Percentiles rank a stretch among this genome's conserved stretches.
phyloP scores from a whole-genome alignment of 768 basidiomycete species.

The Xerocomellus chrysenteron region DNA sequence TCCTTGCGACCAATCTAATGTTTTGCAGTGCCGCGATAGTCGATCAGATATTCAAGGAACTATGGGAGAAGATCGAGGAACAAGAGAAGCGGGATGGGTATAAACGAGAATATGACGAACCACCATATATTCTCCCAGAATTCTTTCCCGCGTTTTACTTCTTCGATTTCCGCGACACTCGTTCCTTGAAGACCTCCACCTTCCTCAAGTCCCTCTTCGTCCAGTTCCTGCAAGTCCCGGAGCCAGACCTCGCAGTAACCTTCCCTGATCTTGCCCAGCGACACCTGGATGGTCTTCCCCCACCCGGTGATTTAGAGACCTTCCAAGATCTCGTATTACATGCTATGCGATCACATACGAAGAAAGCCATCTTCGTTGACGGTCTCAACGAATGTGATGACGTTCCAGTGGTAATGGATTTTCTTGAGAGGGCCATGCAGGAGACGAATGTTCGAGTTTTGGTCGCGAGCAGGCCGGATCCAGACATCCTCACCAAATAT shows the following conservation, averaged over 20 bases:
- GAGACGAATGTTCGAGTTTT: constrained; percentile 26
- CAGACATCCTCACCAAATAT: constrained; percentile 18
- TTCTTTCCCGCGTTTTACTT: constrained; percentile 29
- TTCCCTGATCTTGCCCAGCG: constrained; percentile 23
- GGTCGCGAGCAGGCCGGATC: constrained; percentile 24
- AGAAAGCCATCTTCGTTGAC: constrained; percentile 23
- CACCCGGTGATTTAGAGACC: constrained; percentile 12
- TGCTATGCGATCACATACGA: constrained; percentile 24
- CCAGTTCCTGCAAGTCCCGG: constrained; percentile 27
- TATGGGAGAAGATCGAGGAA: constrained; percentile 22
- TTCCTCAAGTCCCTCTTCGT: constrained; percentile 26
- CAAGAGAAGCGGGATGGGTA: constrained; percentile 17
- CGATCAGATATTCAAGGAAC: constrained; percentile 22
- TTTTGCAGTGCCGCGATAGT: constrained; percentile 22
- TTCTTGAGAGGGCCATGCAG: constrained; percentile 23
- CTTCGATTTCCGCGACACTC: constrained; percentile 29
- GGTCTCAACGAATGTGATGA: constrained; percentile 30
- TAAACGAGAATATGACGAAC: constrained; percentile 17
- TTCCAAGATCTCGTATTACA: constrained; percentile 20
- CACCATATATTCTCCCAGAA: constrained; percentile 19
- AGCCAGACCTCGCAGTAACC: constrained; percentile 16
- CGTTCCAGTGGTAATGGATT: constrained; percentile 14
- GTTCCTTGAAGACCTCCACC: constrained; percentile 13
- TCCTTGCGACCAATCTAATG: constrained; percentile 1
- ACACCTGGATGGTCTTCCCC: constrained; percentile 16